Evolutionary conservation across 495 filamentous ascomycete species (phyloP).

Genomic region (Pyrenula aspistea): DNA sequence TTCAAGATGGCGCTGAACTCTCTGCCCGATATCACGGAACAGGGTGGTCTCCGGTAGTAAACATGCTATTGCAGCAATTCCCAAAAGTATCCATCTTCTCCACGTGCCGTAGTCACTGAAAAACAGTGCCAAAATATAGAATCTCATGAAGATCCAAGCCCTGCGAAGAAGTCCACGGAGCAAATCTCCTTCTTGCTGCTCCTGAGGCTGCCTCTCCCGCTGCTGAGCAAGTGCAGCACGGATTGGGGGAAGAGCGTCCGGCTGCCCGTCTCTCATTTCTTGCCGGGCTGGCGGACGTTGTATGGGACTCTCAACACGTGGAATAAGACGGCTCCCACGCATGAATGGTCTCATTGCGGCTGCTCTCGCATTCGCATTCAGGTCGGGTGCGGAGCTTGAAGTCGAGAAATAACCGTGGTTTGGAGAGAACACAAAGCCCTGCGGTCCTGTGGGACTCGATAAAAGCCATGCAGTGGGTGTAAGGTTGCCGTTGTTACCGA

Average conservation of each 20-base stretch:
- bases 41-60: constrained; percentile 56
- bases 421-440: background rate
- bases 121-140: constrained; percentile 69
- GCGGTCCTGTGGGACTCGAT: background rate
- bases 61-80: constrained; percentile 42
- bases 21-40: constrained; percentile 44
- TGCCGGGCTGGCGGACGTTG: background rate
- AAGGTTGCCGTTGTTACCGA: background rate
- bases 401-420: background rate
- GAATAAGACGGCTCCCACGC: background rate
- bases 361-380: background rate
- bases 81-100: constrained; percentile 54
- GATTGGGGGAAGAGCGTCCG: background rate
- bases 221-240: constrained; percentile 29
- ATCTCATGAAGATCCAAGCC: constrained; percentile 66
- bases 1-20: constrained; percentile 61
- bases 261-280: background rate
- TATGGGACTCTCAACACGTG: background rate
- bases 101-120: constrained; percentile 64
- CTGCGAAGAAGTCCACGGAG: constrained; percentile 41
- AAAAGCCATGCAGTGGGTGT: background rate
- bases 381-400: background rate
- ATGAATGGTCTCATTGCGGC: background rate
- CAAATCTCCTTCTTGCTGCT: constrained; percentile 30
- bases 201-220: constrained; percentile 19